Base-by-base conservation (phyloP, 2,329 filamentous ascomycete species). In the Macrophomina phaseolina region DNA sequence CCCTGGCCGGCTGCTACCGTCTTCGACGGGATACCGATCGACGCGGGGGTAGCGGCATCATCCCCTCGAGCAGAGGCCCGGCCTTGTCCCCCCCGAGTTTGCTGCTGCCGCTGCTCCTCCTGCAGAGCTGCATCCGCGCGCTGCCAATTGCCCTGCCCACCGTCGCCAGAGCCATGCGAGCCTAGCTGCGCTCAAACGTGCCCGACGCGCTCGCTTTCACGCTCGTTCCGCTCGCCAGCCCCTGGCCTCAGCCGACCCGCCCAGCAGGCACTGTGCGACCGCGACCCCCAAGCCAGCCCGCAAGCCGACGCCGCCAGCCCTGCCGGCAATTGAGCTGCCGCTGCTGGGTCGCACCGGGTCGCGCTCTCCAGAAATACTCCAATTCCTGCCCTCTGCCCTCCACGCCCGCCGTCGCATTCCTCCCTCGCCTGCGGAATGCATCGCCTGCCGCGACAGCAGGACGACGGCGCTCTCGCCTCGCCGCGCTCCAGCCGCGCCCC, bases 401-500 rank as follows among this genome's bases (percentile, higher is more conserved):
- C 23, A 16, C 28, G 11, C 14, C 32, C n/a, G 34, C 23, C 23
- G 23, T 18, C 51, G 63, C 63, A 56, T 58, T 58, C 63, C 63
- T 28, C 38, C 28, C 11, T 18, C 23, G 7, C 42, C 53, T 23
- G 46, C 61, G 61, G 61, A 64, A 66, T 66, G 64, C 34, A 66
- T 58, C 64, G 64, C 34, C 45, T 42, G 42, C 46, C 64, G 32
- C 40, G 34, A 18, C 52, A 56, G 18, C 63, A 65, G 45, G 51
- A 48, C 34, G 64, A 66, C 53, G 55, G 64, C 64, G 55, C 53
- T 8, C 64, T 51, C 46, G 46, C 52, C 53, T 79, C 77, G 51
- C 71, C 76, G 66, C 77, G 77, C 71, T 77, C 75, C 23, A 78
- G 76, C 70, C 74, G 75, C 67, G 75, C 76, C 23, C 68, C 71